Conservation (phyloP, 1,284 basidiomycete genomes). For the Peniophora sp. region DNA sequence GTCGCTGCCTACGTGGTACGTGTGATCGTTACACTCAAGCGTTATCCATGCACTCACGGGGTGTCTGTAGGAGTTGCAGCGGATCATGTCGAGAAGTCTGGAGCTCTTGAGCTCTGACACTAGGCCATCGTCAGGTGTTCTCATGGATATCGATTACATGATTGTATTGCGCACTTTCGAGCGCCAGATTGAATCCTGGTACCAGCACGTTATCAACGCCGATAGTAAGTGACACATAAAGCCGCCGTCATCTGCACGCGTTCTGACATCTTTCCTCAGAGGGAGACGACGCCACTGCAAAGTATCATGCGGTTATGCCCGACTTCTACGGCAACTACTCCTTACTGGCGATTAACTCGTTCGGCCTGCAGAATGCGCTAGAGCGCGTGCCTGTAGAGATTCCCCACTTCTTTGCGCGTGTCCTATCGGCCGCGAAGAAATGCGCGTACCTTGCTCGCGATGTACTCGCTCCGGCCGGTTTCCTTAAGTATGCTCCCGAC, state of each 20-base stretch:
- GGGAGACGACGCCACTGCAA: conserved; percentile 17
- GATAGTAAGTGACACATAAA: conserved; percentile 7
- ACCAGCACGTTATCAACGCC: conserved; percentile 15
- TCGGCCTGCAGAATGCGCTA: conserved; percentile 89
- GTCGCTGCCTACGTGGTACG: conserved; percentile 63
- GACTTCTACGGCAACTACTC: conserved; percentile 82
- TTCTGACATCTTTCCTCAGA: conserved; percentile 3
- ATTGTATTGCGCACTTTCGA: conserved; percentile 80
- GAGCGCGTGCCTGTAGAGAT: conserved; percentile 71
- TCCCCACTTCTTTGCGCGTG: conserved; percentile 82
- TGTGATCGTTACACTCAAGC: conserved; percentile 2
- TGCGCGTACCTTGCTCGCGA: conserved; percentile 70
- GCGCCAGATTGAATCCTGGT: conserved; percentile 68
- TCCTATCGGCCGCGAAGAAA: conserved; percentile 68
- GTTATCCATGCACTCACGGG: not conserved
- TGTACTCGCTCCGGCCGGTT: conserved; percentile 67
- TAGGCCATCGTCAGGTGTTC: conserved; percentile 75
- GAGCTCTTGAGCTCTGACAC: conserved; percentile 88
- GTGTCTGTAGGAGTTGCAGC: conserved; percentile 65
- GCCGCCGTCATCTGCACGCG: conserved; percentile 1
- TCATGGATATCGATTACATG: conserved; percentile 84
- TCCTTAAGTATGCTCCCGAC: conserved; percentile 82
- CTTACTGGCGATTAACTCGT: conserved; percentile 86
- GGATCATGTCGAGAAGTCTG: conserved; percentile 80
- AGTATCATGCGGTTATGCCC: conserved; percentile 49